Evolutionary conservation across 2,329 filamentous ascomycete genomes (phyloP).

Genomic region (Gnomoniopsis smithogilvyi): DNA sequence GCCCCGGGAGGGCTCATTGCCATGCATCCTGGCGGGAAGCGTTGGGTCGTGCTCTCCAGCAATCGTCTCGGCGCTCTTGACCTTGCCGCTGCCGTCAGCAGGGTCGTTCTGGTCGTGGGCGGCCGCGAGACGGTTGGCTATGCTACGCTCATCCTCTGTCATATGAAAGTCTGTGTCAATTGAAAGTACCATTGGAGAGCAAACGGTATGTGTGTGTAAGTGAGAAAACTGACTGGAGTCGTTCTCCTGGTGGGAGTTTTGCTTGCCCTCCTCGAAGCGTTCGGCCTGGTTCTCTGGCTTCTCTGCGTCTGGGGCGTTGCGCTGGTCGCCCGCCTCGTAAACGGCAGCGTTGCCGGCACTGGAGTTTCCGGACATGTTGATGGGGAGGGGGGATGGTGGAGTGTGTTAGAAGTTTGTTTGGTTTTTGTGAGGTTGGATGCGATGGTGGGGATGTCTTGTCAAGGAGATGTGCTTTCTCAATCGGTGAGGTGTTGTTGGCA

Average conservation of each 20-base stretch:
- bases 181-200: too few species aligned
- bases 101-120: constrained; percentile 28
- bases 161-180: not conserved
- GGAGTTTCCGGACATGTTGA: constrained; percentile 43
- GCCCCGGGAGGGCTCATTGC: constrained; percentile 71
- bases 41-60: constrained; percentile 22
- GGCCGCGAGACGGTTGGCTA: constrained; percentile 67
- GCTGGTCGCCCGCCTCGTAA: constrained; percentile 78
- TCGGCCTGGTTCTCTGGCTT: constrained; percentile 39
- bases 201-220: too few species aligned
- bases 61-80: constrained; percentile 27
- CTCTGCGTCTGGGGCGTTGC: constrained; percentile 55
- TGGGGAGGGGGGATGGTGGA: not conserved
- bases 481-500: not conserved
- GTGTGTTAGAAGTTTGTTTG: not conserved
- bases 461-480: too few species aligned
- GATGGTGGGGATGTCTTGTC: too few species aligned
- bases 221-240: constrained; percentile 64
- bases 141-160: constrained; percentile 66
- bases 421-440: not conserved
- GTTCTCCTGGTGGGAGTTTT: constrained; percentile 63
- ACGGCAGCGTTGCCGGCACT: constrained; percentile 63
- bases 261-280: constrained; percentile 69
- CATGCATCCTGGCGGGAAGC: constrained; percentile 54
- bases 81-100: constrained; percentile 19